phyloP scores from a whole-genome alignment of 192 early-diverging fungal genomes.

The Coemansia sp. region DNA sequence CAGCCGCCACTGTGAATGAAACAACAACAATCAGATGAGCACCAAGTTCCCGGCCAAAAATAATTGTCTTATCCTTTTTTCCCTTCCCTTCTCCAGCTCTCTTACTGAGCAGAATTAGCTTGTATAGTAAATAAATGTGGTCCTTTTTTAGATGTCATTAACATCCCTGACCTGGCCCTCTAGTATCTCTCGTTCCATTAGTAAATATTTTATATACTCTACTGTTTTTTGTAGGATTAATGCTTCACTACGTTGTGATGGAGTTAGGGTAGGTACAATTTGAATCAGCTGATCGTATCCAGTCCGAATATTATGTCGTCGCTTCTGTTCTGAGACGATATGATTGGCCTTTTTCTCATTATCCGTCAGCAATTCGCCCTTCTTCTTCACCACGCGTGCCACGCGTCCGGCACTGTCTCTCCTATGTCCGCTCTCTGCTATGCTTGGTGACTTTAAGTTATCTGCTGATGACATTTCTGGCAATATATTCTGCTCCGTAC shows the following conservation, averaged over 20 bases:
- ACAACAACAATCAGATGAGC: neutral
- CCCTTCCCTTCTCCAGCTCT: neutral
- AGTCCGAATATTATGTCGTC: constrained; percentile 84
- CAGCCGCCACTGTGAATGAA: constrained; percentile 1
- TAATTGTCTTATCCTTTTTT: neutral
- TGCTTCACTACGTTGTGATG: constrained; percentile 80
- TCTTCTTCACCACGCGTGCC: constrained; percentile 33
- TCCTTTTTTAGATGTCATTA: neutral
- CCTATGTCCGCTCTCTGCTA: neutral
- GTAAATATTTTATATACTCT: constrained; percentile 71
- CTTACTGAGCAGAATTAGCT: neutral
- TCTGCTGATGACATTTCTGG: neutral
- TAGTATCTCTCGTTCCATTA: constrained; percentile 56
- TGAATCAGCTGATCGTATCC: constrained; percentile 90
- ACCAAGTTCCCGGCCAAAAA: neutral
- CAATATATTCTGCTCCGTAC: neutral
- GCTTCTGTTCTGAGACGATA: constrained; percentile 92
- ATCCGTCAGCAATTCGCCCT: constrained; percentile 77
- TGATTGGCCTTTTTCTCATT: constrained; percentile 94
- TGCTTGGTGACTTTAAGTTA: neutral
- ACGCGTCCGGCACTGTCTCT: constrained; percentile 4
- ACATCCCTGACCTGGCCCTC: constrained; percentile 46
- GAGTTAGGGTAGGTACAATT: constrained; percentile 79
- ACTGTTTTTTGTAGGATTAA: constrained; percentile 83
- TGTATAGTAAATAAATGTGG: neutral